A percentile compares a stretch with the other conserved stretches of the same genome.
Conservation (phyloP, 305 asterid species). For the Plantago lanceolata region DNA sequence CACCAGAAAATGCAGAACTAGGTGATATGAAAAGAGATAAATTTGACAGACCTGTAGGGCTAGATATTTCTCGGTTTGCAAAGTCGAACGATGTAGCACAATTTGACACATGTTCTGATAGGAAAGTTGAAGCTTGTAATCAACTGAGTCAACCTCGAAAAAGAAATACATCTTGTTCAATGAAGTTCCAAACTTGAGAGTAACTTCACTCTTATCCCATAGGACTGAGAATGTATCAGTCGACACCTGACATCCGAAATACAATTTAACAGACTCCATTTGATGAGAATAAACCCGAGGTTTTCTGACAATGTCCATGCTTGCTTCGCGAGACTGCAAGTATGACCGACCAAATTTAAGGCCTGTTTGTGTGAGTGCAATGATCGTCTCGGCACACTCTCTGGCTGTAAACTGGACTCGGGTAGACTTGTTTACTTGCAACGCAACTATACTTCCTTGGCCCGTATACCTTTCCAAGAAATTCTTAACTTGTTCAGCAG, state of each 20-base stretch:
- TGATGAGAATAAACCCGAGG: slow-evolving; percentile 21
- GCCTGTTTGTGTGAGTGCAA: slow-evolving; percentile 27
- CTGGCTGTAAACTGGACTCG: slow-evolving; percentile 46
- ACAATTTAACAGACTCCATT: slow-evolving; percentile 45
- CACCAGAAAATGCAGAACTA: background rate
- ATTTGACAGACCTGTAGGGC: slow-evolving; percentile 58
- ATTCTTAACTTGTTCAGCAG: slow-evolving; percentile 37
- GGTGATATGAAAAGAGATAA: too few relatives aligned
- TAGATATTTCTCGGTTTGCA: slow-evolving; percentile 33
- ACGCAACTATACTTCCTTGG: slow-evolving; percentile 44
- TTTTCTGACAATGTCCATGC: slow-evolving; percentile 31
- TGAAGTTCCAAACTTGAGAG: slow-evolving; percentile 53
- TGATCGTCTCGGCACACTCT: slow-evolving; percentile 31
- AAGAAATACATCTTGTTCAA: slow-evolving; percentile 49
- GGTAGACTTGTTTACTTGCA: slow-evolving; percentile 65
- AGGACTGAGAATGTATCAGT: slow-evolving; percentile 43
- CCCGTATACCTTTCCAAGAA: slow-evolving; percentile 47
- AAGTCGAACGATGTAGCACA: slow-evolving; percentile 35
- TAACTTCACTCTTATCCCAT: slow-evolving; percentile 36
- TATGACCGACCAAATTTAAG: slow-evolving; percentile 48
- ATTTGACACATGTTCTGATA: slow-evolving; percentile 67
- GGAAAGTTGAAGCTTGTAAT: slow-evolving; percentile 66
- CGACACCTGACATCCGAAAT: slow-evolving; percentile 67
- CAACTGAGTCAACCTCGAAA: slow-evolving; percentile 23
- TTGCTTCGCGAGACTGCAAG: slow-evolving; percentile 45